A percentile compares a stretch with the other conserved stretches of the same genome.
phyloP scores from a whole-genome alignment of 2,329 filamentous ascomycete genomes.

The Emergomyces pasteurianus region DNA sequence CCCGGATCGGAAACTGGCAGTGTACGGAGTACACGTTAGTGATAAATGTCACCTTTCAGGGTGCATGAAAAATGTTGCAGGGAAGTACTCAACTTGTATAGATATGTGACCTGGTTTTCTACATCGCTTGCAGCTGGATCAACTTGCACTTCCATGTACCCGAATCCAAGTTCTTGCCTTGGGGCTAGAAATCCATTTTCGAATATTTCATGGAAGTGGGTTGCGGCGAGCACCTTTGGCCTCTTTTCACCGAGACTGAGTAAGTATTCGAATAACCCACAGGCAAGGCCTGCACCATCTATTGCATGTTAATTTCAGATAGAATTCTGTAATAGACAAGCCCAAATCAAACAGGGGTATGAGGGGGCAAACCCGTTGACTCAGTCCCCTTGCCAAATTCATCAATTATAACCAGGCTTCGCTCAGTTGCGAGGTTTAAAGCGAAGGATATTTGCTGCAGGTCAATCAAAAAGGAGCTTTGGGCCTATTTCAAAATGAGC shows the following conservation, averaged over 20 bases:
- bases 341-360: background rate
- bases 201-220: slow-evolving; percentile 49
- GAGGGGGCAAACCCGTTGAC: slow-evolving; percentile 33
- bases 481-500: slow-evolving; percentile 29
- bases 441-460: slow-evolving; percentile 75
- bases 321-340: background rate
- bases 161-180: slow-evolving; percentile 38
- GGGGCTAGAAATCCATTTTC: slow-evolving; percentile 42
- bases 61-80: background rate
- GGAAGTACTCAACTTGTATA: slow-evolving; percentile 48
- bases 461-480: slow-evolving; percentile 67
- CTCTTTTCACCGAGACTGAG: slow-evolving; percentile 36
- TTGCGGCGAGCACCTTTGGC: slow-evolving; percentile 51
- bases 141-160: slow-evolving; percentile 45
- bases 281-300: slow-evolving; percentile 55
- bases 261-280: slow-evolving; percentile 48
- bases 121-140: slow-evolving; percentile 32
- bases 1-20: slow-evolving; percentile 42
- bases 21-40: slow-evolving; percentile 3
- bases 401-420: slow-evolving; percentile 78
- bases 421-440: slow-evolving; percentile 58
- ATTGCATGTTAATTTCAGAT: slow-evolving; percentile 3
- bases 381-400: slow-evolving; percentile 72
- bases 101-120: slow-evolving; percentile 46
- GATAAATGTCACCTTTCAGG: background rate